phyloP scores from a whole-genome alignment of 169 alveolate genomes.

The Plasmodium blacklocki region DNA sequence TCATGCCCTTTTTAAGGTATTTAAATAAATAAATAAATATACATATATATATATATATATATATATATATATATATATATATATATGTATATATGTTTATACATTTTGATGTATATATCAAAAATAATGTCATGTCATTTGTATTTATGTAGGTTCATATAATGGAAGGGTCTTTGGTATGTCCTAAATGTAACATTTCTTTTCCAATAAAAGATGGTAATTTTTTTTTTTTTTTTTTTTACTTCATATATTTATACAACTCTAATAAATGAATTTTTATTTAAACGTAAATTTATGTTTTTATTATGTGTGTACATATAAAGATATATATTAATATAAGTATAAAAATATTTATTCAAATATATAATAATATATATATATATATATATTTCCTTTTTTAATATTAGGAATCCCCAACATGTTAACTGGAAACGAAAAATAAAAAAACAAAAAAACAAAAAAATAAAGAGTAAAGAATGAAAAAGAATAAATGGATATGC shows the following conservation, averaged over 20 bases:
- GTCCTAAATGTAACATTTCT: constrained; percentile 82
- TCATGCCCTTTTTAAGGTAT: constrained; percentile 83
- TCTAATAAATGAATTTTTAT: background rate
- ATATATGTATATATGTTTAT: background rate
- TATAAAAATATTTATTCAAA: background rate
- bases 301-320: constrained; percentile 3
- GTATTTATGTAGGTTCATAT: constrained; percentile 80
- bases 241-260: constrained; percentile 5
- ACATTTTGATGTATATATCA: background rate
- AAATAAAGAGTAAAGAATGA: constrained; percentile 7
- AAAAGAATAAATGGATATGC: too few relatives aligned
- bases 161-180: constrained; percentile 80
- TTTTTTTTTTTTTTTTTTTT: background rate
- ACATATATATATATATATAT: background rate
- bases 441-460: background rate
- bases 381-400: background rate
- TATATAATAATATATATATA: background rate
- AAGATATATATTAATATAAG: constrained; percentile 1
- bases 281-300: background rate
- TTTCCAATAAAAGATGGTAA: constrained; percentile 84
- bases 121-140: constrained; percentile 9
- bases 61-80: background rate
- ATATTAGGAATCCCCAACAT: constrained; percentile 62
- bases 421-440: constrained; percentile 60
- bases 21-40: constrained; percentile 10